phyloP scores from a whole-genome alignment of 2,329 filamentous ascomycete genomes.

The Aspergillus novoparasiticus region DNA sequence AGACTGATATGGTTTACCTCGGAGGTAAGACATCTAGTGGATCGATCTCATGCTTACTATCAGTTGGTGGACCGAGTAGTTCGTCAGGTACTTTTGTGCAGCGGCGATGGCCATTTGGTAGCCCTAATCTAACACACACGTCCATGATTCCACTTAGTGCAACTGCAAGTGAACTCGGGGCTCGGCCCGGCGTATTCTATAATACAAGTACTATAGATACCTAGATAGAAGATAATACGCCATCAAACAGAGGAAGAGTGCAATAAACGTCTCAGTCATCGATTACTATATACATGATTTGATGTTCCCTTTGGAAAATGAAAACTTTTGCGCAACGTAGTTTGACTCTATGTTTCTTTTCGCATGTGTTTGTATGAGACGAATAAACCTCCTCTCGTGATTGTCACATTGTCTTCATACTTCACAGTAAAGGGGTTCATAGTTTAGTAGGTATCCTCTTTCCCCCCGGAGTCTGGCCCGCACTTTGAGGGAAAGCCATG shows the following conservation, averaged over 20 bases:
- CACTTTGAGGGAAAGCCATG: conserved; percentile 1
- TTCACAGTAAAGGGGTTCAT: not conserved
- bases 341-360: not conserved
- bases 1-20: not conserved
- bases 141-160: not conserved
- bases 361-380: not conserved
- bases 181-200: not conserved
- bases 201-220: not conserved
- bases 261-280: conserved; percentile 7
- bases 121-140: not conserved
- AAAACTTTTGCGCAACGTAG: not conserved
- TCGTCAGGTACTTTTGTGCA: not conserved
- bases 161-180: not conserved
- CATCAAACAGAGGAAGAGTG: not conserved
- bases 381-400: not conserved
- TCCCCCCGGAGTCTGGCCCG: not conserved
- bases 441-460: too few species aligned
- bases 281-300: conserved; percentile 13
- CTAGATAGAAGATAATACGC: not conserved
- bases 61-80: not conserved
- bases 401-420: not conserved
- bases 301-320: not conserved
- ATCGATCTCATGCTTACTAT: not conserved
- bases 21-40: not conserved
- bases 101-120: not conserved